A percentile compares a stretch with the other conserved stretches of the same genome.
phyloP scores from a whole-genome alignment of 768 basidiomycete species.

The Naganishia antarctica region DNA sequence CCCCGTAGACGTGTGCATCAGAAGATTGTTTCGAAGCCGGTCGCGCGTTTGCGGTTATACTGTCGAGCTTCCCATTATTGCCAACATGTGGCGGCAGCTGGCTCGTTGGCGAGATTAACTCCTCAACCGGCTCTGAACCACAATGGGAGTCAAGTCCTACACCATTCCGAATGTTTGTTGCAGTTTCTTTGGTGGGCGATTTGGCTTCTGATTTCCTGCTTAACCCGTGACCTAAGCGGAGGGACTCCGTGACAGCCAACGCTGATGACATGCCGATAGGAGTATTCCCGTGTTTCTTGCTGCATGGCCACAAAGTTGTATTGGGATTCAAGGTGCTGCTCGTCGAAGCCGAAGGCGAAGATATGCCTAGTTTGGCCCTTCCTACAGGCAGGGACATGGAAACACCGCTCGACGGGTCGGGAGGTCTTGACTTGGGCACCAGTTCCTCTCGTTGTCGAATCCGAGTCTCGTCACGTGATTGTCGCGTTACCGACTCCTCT shows the following conservation, averaged over 20 bases:
- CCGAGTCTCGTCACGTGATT: neutral
- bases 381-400: too few relatives aligned
- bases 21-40: neutral
- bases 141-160: too few relatives aligned
- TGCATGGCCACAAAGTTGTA: neutral
- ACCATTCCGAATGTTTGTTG: too few relatives aligned
- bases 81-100: neutral
- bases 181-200: too few relatives aligned
- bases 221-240: neutral
- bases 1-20: neutral
- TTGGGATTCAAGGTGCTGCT: neutral
- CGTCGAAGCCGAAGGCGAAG: neutral
- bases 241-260: neutral
- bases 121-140: neutral
- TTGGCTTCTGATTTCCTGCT: too few relatives aligned
- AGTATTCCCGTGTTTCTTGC: conserved; percentile 10
- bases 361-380: too few relatives aligned
- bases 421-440: neutral
- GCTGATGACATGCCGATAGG: conserved; percentile 3
- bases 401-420: neutral
- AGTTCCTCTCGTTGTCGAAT: neutral
- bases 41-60: neutral
- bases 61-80: neutral
- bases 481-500: too few relatives aligned
- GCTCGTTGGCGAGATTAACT: neutral